These are phyloP conservation scores for Aspergillus baeticus DNA, from an alignment of 495 filamentous ascomycete genomes.

Conservation along the genomic window DNA sequence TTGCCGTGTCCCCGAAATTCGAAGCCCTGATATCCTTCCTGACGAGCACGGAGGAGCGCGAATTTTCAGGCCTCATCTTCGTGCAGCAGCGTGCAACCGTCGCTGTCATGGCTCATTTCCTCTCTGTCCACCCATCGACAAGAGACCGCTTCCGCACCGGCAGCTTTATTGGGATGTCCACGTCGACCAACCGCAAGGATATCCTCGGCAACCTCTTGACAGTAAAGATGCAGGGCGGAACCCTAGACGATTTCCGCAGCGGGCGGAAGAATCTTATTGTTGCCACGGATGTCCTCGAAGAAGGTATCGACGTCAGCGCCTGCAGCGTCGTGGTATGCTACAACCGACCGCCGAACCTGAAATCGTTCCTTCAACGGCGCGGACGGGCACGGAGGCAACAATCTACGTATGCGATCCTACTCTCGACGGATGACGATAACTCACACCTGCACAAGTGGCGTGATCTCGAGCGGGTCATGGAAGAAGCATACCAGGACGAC, in stretches of 20 bases:
- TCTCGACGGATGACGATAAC: slow-evolving; percentile 38
- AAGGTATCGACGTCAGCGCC: slow-evolving; percentile 85
- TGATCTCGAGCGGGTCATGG: slow-evolving; percentile 70
- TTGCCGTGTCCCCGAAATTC: slow-evolving; percentile 52
- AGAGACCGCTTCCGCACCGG: slow-evolving; percentile 56
- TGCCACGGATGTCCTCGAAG: slow-evolving; percentile 82
- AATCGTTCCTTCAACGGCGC: slow-evolving; percentile 85
- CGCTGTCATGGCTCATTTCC: slow-evolving; percentile 61
- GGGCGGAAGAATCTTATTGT: slow-evolving; percentile 77
- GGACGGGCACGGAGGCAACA: slow-evolving; percentile 73
- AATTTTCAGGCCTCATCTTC: slow-evolving; percentile 75
- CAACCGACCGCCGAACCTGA: slow-evolving; percentile 70
- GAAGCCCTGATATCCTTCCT: slow-evolving; percentile 54
- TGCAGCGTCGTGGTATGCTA: slow-evolving; percentile 90
- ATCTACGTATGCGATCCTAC: slow-evolving; percentile 71
- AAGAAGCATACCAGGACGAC: slow-evolving; percentile 69
- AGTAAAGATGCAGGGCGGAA: slow-evolving; percentile 51
- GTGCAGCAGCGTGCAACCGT: slow-evolving; percentile 71
- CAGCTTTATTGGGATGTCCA: slow-evolving; percentile 71
- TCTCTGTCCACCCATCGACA: slow-evolving; percentile 60
- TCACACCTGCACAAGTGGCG: slow-evolving; percentile 52
- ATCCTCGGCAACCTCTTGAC: slow-evolving; percentile 62
- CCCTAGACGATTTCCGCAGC: slow-evolving; percentile 65
- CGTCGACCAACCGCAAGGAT: slow-evolving; percentile 39
- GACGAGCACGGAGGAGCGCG: slow-evolving; percentile 34